phyloP scores from a whole-genome alignment of 176 grass and related monocot species.

The Puya raimondii region DNA sequence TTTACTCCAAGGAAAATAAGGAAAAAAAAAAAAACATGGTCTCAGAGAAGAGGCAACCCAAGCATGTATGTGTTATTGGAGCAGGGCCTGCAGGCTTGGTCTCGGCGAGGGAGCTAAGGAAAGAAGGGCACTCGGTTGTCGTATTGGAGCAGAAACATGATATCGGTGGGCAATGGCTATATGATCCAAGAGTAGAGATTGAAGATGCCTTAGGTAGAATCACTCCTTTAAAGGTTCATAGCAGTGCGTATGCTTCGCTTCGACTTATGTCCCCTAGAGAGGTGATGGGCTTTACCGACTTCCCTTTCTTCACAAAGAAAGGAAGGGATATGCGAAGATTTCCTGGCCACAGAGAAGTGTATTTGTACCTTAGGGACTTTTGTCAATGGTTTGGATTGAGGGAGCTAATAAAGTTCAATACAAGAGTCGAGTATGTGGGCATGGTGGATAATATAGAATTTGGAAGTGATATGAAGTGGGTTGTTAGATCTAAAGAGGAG shows the following conservation, averaged over 20 bases:
- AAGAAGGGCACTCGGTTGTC: conserved; percentile 29
- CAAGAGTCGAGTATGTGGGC: conserved; percentile 13
- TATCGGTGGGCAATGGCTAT: conserved; percentile 46
- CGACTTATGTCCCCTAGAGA: conserved; percentile 3
- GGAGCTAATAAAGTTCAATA: conserved; percentile 32
- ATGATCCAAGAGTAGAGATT: conserved; percentile 1
- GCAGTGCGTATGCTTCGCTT: conserved; percentile 26
- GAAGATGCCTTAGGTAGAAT: conserved; percentile 4
- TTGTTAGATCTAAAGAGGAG: neutral
- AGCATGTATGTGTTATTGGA: conserved; percentile 36
- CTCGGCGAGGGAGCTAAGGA: conserved; percentile 29
- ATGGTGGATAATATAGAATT: neutral
- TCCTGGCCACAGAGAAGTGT: conserved; percentile 27
- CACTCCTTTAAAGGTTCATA: conserved; percentile 9
- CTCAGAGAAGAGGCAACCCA: neutral
- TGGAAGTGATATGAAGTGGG: neutral
- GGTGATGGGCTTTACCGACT: conserved; percentile 20
- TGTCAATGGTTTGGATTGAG: conserved; percentile 20
- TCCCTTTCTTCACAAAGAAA: conserved; percentile 12
- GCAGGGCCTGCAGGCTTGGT: conserved; percentile 25
- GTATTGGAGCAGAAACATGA: conserved; percentile 32
- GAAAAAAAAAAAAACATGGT: neutral
- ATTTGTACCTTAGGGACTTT: conserved; percentile 27
- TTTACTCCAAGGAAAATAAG: no score
- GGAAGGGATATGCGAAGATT: conserved; percentile 15